Conservation (phyloP, 176 grass and related monocot species). For the Bolboschoenus planiculmis region DNA sequence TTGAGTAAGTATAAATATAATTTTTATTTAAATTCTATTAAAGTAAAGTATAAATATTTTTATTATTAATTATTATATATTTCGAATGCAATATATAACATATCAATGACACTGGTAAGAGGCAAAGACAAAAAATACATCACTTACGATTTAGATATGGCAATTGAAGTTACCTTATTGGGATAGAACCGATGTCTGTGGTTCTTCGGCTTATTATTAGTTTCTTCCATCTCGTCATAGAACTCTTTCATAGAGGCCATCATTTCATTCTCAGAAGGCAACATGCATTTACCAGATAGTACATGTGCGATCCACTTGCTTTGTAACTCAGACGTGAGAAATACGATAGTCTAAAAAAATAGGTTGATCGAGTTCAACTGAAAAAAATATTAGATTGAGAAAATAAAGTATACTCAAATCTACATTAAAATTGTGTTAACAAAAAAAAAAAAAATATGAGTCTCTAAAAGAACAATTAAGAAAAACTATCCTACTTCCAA, state of each 20-base stretch:
- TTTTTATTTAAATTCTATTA: no score
- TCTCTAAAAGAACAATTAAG: no score
- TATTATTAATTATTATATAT: no score
- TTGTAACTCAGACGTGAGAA: slow-evolving; percentile 34
- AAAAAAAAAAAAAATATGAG: no score
- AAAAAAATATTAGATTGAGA: neutral
- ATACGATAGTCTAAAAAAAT: slow-evolving; percentile 29
- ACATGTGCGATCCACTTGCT: slow-evolving; percentile 42
- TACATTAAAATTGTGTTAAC: no score
- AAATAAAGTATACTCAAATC: no score
- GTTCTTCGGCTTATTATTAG: slow-evolving; percentile 30
- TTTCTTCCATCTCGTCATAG: slow-evolving; percentile 34
- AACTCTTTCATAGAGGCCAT: neutral
- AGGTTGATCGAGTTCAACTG: neutral
- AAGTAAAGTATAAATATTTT: no score
- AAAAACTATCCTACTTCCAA: no score
- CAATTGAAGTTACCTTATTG: neutral
- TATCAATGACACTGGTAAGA: no score
- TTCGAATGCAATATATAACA: no score
- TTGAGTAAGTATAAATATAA: no score
- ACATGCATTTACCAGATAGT: slow-evolving; percentile 24
- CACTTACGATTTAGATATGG: neutral
- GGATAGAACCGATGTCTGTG: slow-evolving; percentile 35
- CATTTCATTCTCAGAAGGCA: slow-evolving; percentile 38
- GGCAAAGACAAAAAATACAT: no score